phyloP scores from a whole-genome alignment of 352 stramenopile species.

The Pythium sukuiense region DNA sequence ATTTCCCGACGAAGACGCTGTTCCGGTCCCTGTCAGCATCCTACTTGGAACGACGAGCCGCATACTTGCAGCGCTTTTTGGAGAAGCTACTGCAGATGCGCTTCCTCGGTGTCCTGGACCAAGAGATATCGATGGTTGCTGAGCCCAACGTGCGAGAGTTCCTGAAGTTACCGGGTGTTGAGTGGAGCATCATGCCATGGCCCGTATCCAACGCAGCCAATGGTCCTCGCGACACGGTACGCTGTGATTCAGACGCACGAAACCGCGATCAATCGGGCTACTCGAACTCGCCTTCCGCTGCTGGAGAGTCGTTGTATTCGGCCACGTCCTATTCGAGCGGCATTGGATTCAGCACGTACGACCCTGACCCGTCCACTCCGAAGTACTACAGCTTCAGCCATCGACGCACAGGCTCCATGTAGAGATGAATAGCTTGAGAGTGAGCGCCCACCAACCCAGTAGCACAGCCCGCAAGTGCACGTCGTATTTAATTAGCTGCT shows the following conservation, averaged over 20 bases:
- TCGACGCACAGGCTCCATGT: conserved; percentile 61
- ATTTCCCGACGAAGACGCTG: conserved; percentile 74
- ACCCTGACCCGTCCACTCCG: conserved; percentile 14
- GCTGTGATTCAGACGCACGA: neutral
- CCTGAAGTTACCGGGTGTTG: conserved; percentile 59
- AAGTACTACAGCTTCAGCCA: conserved; percentile 38
- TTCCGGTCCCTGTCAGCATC: conserved; percentile 54
- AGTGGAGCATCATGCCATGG: conserved; percentile 71
- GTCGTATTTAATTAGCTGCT: neutral
- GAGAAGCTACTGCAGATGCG: conserved; percentile 52
- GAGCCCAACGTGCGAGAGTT: conserved; percentile 69
- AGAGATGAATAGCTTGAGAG: neutral
- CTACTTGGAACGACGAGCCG: conserved; percentile 63
- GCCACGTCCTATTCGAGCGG: conserved; percentile 29
- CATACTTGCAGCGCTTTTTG: conserved; percentile 63
- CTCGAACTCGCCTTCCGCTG: neutral
- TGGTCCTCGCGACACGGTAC: neutral
- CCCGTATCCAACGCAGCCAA: conserved; percentile 7
- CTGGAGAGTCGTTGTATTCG: conserved; percentile 12
- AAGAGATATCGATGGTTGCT: conserved; percentile 63
- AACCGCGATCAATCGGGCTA: neutral
- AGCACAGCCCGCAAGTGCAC: neutral
- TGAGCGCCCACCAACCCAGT: neutral
- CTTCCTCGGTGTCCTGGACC: conserved; percentile 67
- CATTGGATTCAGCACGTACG: conserved; percentile 2